These are phyloP conservation scores for Acer yangbiense DNA, from an alignment of 345 rosid genomes.

Conservation along the genomic window DNA sequence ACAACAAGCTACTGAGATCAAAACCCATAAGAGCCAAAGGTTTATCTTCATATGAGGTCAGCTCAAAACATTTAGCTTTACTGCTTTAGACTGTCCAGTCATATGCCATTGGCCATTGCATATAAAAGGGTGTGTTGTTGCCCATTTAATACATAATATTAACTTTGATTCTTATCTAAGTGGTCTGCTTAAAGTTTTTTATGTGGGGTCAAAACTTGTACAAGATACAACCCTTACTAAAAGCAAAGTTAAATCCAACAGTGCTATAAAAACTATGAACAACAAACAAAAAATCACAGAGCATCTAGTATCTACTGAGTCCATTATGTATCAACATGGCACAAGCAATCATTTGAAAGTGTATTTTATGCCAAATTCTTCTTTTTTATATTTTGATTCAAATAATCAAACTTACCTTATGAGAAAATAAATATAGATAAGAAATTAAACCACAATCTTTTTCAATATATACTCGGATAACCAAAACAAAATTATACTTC, in stretches of 20 bases:
- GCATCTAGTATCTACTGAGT: constrained; percentile 1
- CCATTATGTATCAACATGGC: neutral
- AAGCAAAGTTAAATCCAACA: neutral
- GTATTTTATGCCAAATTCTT: neutral
- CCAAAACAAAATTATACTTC: neutral
- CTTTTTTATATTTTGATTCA: neutral
- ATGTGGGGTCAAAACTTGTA: neutral
- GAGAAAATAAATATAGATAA: neutral
- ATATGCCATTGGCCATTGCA: neutral
- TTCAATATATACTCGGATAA: neutral
- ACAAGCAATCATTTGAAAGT: neutral
- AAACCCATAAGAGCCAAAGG: constrained; percentile 5
- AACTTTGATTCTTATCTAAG: neutral
- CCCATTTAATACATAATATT: neutral
- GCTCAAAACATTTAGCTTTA: neutral
- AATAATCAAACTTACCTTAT: neutral
- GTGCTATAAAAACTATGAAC: neutral
- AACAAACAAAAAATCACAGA: neutral
- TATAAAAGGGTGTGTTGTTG: neutral
- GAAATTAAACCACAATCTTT: neutral
- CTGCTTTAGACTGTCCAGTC: neutral
- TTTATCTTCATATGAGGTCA: neutral
- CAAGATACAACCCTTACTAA: neutral
- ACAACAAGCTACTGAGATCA: neutral
- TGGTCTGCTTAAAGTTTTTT: neutral